phyloP scores from a whole-genome alignment of 2,329 filamentous ascomycete genomes.

The Aspergillus chevalieri region DNA sequence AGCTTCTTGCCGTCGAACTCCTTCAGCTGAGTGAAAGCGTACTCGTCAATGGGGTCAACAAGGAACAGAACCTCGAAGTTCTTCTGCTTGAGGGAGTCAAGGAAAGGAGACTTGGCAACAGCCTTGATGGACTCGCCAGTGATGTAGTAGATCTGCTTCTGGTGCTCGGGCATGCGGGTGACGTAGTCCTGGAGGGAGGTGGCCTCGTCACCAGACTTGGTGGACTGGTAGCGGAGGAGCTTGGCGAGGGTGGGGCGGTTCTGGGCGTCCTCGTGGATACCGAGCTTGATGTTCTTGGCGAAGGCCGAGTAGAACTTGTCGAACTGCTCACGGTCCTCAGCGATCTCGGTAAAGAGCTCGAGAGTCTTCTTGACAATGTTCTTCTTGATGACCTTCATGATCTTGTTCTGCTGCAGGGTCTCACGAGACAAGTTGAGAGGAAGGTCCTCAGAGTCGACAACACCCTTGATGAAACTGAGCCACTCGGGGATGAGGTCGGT shows the following conservation, averaged over 20 bases:
- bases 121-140: constrained; percentile 99
- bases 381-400: constrained; percentile 99
- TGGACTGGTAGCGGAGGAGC: constrained; percentile 97
- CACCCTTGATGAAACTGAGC: constrained; percentile 99
- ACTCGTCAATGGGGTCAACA: constrained; percentile 98
- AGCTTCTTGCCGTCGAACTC: constrained; percentile 99
- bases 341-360: constrained; percentile 98
- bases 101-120: constrained; percentile 96
- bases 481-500: constrained; percentile 99
- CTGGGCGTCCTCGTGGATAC: constrained; percentile 99
- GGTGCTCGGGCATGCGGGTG: constrained; percentile 98
- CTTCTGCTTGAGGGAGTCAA: constrained; percentile 98
- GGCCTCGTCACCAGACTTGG: constrained; percentile 93
- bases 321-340: constrained; percentile 99
- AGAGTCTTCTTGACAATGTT: constrained; percentile 99
- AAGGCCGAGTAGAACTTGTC: constrained; percentile 99
- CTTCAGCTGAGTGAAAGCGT: constrained; percentile 99
- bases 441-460: constrained; percentile 99
- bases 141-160: constrained; percentile 99
- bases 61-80: constrained; percentile 99
- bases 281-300: constrained; percentile 99
- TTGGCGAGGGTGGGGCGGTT: constrained; percentile 91
- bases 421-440: constrained; percentile 99
- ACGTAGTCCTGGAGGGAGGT: constrained; percentile 96
- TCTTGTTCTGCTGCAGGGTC: constrained; percentile 99